Conservation (phyloP, 805 yeast species). For the Lipomyces spencermartinsiae region DNA sequence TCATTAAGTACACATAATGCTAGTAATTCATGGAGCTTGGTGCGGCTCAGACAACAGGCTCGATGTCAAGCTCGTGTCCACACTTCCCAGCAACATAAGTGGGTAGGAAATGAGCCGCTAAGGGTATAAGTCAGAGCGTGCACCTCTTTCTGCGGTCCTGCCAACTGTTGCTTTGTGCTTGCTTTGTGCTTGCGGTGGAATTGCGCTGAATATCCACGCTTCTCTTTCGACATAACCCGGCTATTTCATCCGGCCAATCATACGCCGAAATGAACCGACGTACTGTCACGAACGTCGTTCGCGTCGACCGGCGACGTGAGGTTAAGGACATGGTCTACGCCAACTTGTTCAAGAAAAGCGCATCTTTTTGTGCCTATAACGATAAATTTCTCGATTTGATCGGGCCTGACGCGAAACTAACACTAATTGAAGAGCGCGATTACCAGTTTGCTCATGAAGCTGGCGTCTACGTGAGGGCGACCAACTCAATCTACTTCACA, state of each 20-base stretch:
- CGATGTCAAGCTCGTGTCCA: no score
- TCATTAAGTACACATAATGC: no score
- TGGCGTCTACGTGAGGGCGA: slow-evolving; percentile 33
- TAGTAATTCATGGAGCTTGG: no score
- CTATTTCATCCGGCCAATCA: slow-evolving; percentile 38
- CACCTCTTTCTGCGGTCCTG: no score
- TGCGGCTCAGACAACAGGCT: no score
- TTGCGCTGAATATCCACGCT: no score
- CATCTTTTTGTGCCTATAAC: slow-evolving; percentile 26
- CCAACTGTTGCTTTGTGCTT: no score
- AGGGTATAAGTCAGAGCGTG: no score
- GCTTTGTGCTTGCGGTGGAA: no score
- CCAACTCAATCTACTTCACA: slow-evolving; percentile 32
- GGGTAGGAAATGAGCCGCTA: no score
- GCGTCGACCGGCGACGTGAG: slow-evolving; percentile 15
- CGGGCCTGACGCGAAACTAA: slow-evolving; percentile 20
- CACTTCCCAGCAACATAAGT: no score
- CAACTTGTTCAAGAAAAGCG: slow-evolving; percentile 1
- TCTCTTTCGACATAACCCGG: no score
- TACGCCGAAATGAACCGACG: slow-evolving; percentile 46
- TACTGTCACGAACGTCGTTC: background rate
- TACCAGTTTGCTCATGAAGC: slow-evolving; percentile 36
- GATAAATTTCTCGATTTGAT: slow-evolving; percentile 13
- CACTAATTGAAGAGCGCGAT: slow-evolving; percentile 19
- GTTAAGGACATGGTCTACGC: slow-evolving; percentile 29